These are phyloP conservation scores for Galerina sulciceps DNA, from an alignment of 768 basidiomycete genomes.

Conservation along the genomic window DNA sequence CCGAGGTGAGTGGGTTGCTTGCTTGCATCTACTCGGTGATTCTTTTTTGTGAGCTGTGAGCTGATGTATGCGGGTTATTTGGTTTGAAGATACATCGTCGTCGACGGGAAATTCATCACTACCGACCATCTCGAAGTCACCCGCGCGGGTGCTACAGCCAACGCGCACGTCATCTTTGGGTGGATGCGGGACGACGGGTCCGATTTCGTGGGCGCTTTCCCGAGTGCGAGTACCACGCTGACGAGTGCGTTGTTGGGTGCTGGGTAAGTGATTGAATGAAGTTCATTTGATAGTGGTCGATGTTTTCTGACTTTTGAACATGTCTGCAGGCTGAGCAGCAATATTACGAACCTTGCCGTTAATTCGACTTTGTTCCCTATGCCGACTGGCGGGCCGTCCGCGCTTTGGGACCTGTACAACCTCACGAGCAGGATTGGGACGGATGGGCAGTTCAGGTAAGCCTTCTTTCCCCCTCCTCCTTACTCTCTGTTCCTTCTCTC, in stretches of 20 bases:
- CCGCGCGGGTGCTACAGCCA: slow-evolving; percentile 40
- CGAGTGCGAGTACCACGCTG: slow-evolving; percentile 15
- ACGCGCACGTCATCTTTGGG: slow-evolving; percentile 46
- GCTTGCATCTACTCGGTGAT: not conserved
- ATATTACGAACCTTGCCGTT: slow-evolving; percentile 14
- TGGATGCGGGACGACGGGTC: slow-evolving; percentile 57
- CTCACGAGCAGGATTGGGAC: slow-evolving; percentile 47
- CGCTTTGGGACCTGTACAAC: slow-evolving; percentile 48
- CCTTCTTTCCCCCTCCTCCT: not conserved
- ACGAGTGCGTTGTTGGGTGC: slow-evolving; percentile 15
- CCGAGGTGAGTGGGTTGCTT: slow-evolving; percentile 21
- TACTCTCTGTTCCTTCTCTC: not conserved
- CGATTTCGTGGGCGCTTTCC: slow-evolving; percentile 43
- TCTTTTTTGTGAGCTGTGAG: not conserved
- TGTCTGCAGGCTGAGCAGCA: slow-evolving; percentile 15
- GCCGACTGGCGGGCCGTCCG: slow-evolving; percentile 34
- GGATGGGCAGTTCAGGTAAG: slow-evolving; percentile 46
- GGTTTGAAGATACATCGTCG: slow-evolving; percentile 39
- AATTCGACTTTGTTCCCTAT: slow-evolving; percentile 43
- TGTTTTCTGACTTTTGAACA: no score
- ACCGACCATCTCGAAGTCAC: slow-evolving; percentile 41
- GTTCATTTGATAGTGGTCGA: no score
- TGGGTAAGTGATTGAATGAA: no score
- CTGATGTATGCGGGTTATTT: no score
- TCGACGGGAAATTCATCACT: slow-evolving; percentile 51